Evolutionary conservation across 176 grass and related monocot species (phyloP), one percentile per base, ranked within the genome.

Genomic region (Musa acuminata): DNA sequence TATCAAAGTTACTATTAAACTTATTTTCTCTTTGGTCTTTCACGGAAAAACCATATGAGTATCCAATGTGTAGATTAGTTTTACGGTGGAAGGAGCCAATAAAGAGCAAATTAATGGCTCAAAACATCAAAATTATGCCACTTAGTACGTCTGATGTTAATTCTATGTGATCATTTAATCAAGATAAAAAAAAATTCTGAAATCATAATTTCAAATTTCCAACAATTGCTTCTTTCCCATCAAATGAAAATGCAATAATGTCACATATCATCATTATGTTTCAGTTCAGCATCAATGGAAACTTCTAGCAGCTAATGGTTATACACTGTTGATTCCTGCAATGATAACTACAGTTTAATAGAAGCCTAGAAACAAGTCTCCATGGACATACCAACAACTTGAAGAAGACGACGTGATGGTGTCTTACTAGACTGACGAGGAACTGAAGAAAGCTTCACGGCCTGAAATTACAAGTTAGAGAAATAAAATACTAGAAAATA

Each of bases 301-400:
- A 57, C 22, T 29, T 26, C 8, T 17, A 74, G 21, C 26, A 13
- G 51, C 7, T 16, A 74, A 3, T 35, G 13, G 14, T 51, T 51
- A 71, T 70, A 13, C 17, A 58, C 49, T 71, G 17, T 55, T 74
- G 51, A 51, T 65, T 43, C 17, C 11, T 21, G 21, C 11, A 24
- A 65, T 65, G 13, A 13, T 51, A 57, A 77, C 17, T 9, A 63
- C 21, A 75, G 52, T 9, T 69, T 24, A 72, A 24, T 8, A 63
- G 23, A 76, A 5, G 16, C 24, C 14, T 6, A 66, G 0, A 13
- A 57, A 78, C 9, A 80, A 55, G 14, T 55, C 9, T 73, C 8
- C 59, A 82, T 67, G 74, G 79, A 76, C 80, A 80, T 85, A 93
- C 94, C 90, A 75, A 89, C 71, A 73, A 98, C 80, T 81, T 98